Evolutionary conservation across 768 basidiomycete species (phyloP), one percentile per base, ranked within the genome.

Genomic region (Roridomyces roridus): DNA sequence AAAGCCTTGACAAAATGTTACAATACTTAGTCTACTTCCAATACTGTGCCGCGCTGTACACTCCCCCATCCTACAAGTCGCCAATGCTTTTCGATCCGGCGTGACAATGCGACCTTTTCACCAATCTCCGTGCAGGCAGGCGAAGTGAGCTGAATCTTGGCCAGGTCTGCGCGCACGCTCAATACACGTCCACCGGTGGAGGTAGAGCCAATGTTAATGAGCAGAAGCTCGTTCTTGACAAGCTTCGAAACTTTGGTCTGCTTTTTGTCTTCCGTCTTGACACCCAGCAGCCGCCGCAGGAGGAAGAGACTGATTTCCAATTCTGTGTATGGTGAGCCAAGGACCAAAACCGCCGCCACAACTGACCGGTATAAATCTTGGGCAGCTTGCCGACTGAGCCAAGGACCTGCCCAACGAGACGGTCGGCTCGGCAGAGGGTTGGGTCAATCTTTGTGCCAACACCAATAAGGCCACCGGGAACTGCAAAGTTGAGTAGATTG

Each of bases 191-290:
- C 96, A 58, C 97, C 97, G 2, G 95, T 96, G 4, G 96, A 97
- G 2, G 95, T 98, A 20, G 94, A 96, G 18, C 96, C 96, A 55
- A 99, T 98, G 78, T 98, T 98, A 80, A 99, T 96, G 59, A 98
- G 84, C 3, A 98, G 76, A 2, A 96, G 82, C 75, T 97, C 96
- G 73, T 89, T 90, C 76, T 96, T 96, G 55, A 86, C 82, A 41
- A 97, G 83, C 73, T 97, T 97, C 49, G 92, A 81, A 21, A 94
- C 92, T 74, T 95, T 99, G 20, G 97, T 97, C 72, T 96, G 93
- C 73, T 98, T 99, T 80, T 96, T 97, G 78, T 98, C 97, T 74
- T 98, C 96, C 21, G 95, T 94, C 74, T 96, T 95, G 60, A 99
- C 97, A 70, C 97, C 96, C n/a, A 98, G 85, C 50, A 98, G 77